phyloP scores from a whole-genome alignment of 768 basidiomycete species.

The Mycena amicta region DNA sequence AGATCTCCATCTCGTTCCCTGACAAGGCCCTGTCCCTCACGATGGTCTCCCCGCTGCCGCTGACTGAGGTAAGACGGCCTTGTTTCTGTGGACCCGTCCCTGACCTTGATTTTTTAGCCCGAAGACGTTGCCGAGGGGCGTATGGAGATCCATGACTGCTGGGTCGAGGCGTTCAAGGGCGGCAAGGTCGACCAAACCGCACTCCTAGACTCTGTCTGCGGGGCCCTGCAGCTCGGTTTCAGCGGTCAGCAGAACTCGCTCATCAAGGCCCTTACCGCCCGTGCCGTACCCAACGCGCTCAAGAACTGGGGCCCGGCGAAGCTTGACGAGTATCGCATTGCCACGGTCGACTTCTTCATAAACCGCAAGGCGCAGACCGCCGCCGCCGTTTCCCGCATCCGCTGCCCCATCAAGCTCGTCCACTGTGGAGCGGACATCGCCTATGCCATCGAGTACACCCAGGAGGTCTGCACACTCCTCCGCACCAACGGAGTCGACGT shows the following conservation, averaged over 20 bases:
- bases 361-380: constrained; percentile 17
- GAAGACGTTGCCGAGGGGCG: constrained; percentile 33
- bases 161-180: constrained; percentile 22
- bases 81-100: neutral
- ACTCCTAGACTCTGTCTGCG: constrained; percentile 16
- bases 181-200: constrained; percentile 21
- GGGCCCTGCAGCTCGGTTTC: constrained; percentile 21
- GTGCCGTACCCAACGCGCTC: constrained; percentile 13
- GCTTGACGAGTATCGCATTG: constrained; percentile 11
- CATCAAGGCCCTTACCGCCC: constrained; percentile 16
- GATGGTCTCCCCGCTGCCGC: constrained; percentile 38
- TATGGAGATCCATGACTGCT: constrained; percentile 29
- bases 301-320: constrained; percentile 19
- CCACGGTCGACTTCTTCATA: constrained; percentile 21
- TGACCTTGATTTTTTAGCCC: constrained; percentile 21
- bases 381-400: constrained; percentile 21
- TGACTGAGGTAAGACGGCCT: constrained; percentile 31
- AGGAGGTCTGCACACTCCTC: constrained; percentile 24
- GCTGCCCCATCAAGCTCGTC: constrained; percentile 25
- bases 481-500: constrained; percentile 23
- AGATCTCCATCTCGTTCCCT: constrained; percentile 35
- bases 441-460: constrained; percentile 18
- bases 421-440: constrained; percentile 31
- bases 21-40: constrained; percentile 35
- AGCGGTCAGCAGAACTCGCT: constrained; percentile 16